These are phyloP conservation scores for Fusarium cicatricum DNA, from an alignment of 2,329 filamentous ascomycete species.

Conservation along the genomic window DNA sequence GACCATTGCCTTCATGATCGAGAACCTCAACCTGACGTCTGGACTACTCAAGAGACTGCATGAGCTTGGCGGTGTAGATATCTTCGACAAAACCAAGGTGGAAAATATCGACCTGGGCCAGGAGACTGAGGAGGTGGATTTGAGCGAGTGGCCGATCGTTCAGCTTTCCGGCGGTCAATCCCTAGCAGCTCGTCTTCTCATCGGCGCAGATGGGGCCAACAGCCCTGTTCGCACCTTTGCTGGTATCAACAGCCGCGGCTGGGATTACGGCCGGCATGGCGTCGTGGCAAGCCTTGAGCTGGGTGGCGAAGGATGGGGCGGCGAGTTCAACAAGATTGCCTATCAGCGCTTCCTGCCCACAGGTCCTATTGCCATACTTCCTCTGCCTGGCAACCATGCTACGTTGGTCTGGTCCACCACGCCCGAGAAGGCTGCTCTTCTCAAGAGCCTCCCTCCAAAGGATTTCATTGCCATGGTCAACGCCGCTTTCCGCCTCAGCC, in stretches of 20 bases:
- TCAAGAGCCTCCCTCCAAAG: slow-evolving; percentile 76
- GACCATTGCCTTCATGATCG: slow-evolving; percentile 94
- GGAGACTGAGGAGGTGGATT: slow-evolving; percentile 73
- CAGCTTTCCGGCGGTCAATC: slow-evolving; percentile 72
- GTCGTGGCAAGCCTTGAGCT: slow-evolving; percentile 89
- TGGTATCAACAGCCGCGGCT: slow-evolving; percentile 83
- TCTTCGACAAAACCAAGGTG: slow-evolving; percentile 81
- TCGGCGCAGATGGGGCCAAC: slow-evolving; percentile 95
- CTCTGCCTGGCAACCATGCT: slow-evolving; percentile 82
- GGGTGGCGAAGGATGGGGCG: slow-evolving; percentile 65
- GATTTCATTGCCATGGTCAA: slow-evolving; percentile 92
- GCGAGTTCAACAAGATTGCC: slow-evolving; percentile 72
- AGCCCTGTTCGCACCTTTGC: slow-evolving; percentile 92
- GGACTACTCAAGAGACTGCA: slow-evolving; percentile 77
- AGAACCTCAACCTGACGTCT: slow-evolving; percentile 89
- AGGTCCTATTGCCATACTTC: slow-evolving; percentile 90
- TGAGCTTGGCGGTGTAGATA: slow-evolving; percentile 71
- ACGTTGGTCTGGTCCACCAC: slow-evolving; percentile 97
- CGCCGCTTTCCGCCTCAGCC: slow-evolving; percentile 84
- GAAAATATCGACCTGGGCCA: slow-evolving; percentile 80
- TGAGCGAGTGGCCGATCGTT: slow-evolving; percentile 88
- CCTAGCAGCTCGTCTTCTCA: slow-evolving; percentile 82
- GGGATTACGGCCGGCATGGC: slow-evolving; percentile 92
- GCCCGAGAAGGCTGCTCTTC: slow-evolving; percentile 75
- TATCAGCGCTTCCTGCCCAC: slow-evolving; percentile 96